Evolutionary conservation across 176 grass and related monocot species (phyloP), one percentile per base, ranked within the genome.

Genomic region (Juncus inflexus): DNA sequence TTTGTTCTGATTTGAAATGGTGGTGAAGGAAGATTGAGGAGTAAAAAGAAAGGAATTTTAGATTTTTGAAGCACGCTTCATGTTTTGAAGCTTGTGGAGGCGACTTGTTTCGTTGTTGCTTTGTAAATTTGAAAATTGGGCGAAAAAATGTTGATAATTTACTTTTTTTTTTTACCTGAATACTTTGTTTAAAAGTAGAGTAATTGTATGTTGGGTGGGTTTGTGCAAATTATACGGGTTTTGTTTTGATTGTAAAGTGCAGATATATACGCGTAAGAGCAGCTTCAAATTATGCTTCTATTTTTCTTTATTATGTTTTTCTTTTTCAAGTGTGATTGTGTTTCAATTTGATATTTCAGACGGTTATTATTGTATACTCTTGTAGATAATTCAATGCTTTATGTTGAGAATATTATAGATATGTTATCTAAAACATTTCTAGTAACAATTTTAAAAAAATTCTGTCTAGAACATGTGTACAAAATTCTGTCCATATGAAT

Each of bases 301-400:
- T 35, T 51, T 61, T 37, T 6, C 36, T 53, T 69, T 9, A 37
- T 69, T 69, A 54, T 7, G n/a, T 45, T 55, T 77, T 65, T 53
- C 51, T 65, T 12, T 12, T 66, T 42, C 38, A 68, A 69, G 40
- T 77, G 74, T 77, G 62, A 55, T 59, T 77, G 12, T 59, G 42
- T 52, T 77, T 28, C 12, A 67, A 58, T 61, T 66, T 77, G 74
- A 45, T 77, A 58, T 28, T 77, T 35, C 36, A 45, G 14, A 57
- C 67, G 14, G 10, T 38, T 77, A 15, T 67, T 12, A 40, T n/a
- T 69, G 54, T 61, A 50, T 47, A 58, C 38, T 60, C 19, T 69
- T 77, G 74, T 68, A 77, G 74, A 68, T 66, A 58, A 52, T 64
- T 54, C n/a, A 47, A 60, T 59, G 51, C 43, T 77, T 68, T 60